Conservation (phyloP, 805 yeast species). For the Suhomyces sp. region DNA sequence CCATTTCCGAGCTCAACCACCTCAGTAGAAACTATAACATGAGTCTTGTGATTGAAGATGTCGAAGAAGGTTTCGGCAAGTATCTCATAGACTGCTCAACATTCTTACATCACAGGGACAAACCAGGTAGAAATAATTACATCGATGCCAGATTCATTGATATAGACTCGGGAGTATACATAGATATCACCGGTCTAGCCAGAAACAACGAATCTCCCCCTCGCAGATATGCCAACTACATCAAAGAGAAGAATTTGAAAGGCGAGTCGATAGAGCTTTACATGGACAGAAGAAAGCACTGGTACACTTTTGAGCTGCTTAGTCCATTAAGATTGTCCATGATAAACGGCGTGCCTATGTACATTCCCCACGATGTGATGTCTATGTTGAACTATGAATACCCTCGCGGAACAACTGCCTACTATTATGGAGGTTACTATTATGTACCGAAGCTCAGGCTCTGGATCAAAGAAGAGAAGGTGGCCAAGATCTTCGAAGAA, state of each 20-base stretch:
- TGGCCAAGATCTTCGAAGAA: conserved; percentile 9
- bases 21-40: conserved; percentile 10
- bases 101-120: conserved; percentile 29
- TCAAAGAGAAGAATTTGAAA: conserved; percentile 17
- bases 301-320: conserved; percentile 22
- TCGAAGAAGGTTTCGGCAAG: conserved; percentile 17
- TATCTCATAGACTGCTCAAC: conserved; percentile 32
- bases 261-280: conserved; percentile 20
- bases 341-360: conserved; percentile 11
- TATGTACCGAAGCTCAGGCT: conserved; percentile 9
- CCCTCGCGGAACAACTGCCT: conserved; percentile 4
- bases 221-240: conserved; percentile 14
- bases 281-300: conserved; percentile 34
- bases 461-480: conserved; percentile 10
- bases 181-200: conserved; percentile 13
- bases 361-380: conserved; percentile 9
- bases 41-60: conserved; percentile 13
- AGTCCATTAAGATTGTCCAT: conserved; percentile 8
- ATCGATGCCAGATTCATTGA: conserved; percentile 17
- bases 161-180: conserved; percentile 13
- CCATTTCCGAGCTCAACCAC: conserved; percentile 10
- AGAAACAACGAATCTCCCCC: conserved; percentile 16
- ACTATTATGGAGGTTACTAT: conserved; percentile 7
- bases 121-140: conserved; percentile 19
- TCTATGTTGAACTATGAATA: conserved; percentile 10